Conservation (phyloP, 768 basidiomycete species). For the Boletus subparvulus region DNA sequence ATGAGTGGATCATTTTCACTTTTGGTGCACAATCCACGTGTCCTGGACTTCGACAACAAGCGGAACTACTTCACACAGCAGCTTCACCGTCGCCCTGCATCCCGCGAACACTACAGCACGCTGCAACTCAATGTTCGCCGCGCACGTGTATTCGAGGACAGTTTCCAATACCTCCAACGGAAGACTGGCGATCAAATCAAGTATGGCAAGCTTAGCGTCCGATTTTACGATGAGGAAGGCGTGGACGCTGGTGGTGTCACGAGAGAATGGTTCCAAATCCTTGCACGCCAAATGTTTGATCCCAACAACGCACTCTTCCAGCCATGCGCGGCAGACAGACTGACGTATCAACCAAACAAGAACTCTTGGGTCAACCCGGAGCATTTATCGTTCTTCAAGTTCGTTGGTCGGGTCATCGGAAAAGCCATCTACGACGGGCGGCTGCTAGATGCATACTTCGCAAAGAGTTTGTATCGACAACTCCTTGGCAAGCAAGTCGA, state of each 20-base stretch:
- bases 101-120: conserved; percentile 78
- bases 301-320: conserved; percentile 98
- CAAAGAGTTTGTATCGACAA: conserved; percentile 93
- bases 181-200: conserved; percentile 96
- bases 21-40: conserved; percentile 91
- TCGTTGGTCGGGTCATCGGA: conserved; percentile 95
- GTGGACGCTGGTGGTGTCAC: conserved; percentile 99
- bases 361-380: conserved; percentile 94
- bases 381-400: conserved; percentile 97
- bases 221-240: conserved; percentile 96
- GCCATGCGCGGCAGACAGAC: conserved; percentile 91
- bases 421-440: conserved; percentile 98
- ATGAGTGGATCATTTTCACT: conserved; percentile 99
- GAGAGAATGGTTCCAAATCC: conserved; percentile 97
- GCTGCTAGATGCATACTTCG: conserved; percentile 96
- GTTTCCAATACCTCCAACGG: conserved; percentile 87
- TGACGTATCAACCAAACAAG: conserved; percentile 96
- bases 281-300: conserved; percentile 98
- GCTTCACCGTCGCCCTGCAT: conserved; percentile 77
- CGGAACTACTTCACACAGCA: conserved; percentile 94
- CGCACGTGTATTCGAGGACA: conserved; percentile 94
- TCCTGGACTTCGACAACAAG: conserved; percentile 99
- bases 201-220: conserved; percentile 93
- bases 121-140: conserved; percentile 88
- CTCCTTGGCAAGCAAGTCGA: conserved; percentile 92